Evolutionary conservation across 768 basidiomycete species (phyloP).

Genomic region (Ramaria sp.): DNA sequence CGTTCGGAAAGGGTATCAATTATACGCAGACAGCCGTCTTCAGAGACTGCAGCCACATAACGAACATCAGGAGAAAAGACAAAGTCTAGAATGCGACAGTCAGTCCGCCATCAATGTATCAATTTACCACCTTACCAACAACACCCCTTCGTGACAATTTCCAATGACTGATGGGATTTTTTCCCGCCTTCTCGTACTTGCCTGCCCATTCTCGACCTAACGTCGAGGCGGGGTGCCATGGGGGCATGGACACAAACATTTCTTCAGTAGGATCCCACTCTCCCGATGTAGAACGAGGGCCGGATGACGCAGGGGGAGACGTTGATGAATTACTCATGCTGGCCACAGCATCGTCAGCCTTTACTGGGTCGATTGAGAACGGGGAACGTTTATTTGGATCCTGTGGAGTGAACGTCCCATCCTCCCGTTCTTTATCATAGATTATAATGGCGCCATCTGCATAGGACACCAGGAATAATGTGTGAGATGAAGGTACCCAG

Average conservation of each 20-base stretch:
- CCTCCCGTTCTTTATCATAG: conserved; percentile 87
- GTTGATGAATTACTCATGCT: not conserved
- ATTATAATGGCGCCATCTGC: conserved; percentile 84
- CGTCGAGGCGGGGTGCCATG: conserved; percentile 56
- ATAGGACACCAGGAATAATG: conserved; percentile 78
- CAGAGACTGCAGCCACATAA: conserved; percentile 81
- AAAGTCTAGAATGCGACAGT: conserved; percentile 46
- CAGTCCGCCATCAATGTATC: not conserved
- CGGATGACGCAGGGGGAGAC: not conserved
- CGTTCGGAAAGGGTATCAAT: conserved; percentile 83
- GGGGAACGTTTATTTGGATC: conserved; percentile 28
- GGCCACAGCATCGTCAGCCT: not conserved
- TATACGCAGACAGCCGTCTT: conserved; percentile 85
- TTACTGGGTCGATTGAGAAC: not conserved
- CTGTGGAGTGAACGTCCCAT: conserved; percentile 61
- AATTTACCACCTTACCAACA: conserved; percentile 40
- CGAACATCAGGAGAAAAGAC: conserved; percentile 91
- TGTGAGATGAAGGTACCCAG: conserved; percentile 76
- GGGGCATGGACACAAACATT: conserved; percentile 72
- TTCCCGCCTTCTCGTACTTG: conserved; percentile 61
- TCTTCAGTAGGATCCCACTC: conserved; percentile 72
- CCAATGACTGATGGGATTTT: conserved; percentile 92
- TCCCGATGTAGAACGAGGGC: conserved; percentile 11
- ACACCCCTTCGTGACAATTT: conserved; percentile 60
- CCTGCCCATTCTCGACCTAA: conserved; percentile 20